Evolutionary conservation across 352 stramenopile genomes (phyloP).

Genomic region (Phytophthora macrochlamydospora): DNA sequence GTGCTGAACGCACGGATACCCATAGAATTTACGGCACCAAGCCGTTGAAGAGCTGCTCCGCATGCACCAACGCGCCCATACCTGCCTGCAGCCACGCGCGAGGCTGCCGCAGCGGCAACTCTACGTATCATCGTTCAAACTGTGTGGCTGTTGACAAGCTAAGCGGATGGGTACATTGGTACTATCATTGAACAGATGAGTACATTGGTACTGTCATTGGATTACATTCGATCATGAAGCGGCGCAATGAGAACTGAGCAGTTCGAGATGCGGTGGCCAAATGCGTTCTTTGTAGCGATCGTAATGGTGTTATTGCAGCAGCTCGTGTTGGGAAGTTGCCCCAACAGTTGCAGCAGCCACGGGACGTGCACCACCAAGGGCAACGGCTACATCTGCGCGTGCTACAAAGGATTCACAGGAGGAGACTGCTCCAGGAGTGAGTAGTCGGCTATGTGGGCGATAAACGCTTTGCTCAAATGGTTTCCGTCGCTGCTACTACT

Average conservation of each 20-base stretch:
- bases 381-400: conserved; percentile 79
- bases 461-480: neutral
- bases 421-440: conserved; percentile 90
- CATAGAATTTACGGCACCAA: neutral
- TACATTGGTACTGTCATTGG: too few species aligned
- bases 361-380: conserved; percentile 63
- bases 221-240: conserved; percentile 17
- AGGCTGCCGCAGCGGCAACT: conserved; percentile 18
- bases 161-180: neutral
- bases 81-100: conserved; percentile 6
- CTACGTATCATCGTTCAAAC: conserved; percentile 23
- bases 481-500: too few species aligned
- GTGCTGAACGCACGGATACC: conserved; percentile 29
- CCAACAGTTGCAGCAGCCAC: conserved; percentile 64
- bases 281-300: conserved; percentile 6
- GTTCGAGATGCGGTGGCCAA: neutral
- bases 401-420: conserved; percentile 86
- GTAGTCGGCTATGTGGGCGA: neutral
- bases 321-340: conserved; percentile 45
- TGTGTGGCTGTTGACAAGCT: conserved; percentile 25
- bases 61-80: neutral
- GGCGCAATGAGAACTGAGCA: conserved; percentile 6
- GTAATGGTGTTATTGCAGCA: conserved; percentile 14
- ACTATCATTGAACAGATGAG: too few species aligned
- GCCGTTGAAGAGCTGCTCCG: conserved; percentile 6